Percentiles rank a stretch among this genome's conserved stretches.
Conservation (phyloP, 1,284 basidiomycete genomes). For the Pseudozyma sp. region DNA sequence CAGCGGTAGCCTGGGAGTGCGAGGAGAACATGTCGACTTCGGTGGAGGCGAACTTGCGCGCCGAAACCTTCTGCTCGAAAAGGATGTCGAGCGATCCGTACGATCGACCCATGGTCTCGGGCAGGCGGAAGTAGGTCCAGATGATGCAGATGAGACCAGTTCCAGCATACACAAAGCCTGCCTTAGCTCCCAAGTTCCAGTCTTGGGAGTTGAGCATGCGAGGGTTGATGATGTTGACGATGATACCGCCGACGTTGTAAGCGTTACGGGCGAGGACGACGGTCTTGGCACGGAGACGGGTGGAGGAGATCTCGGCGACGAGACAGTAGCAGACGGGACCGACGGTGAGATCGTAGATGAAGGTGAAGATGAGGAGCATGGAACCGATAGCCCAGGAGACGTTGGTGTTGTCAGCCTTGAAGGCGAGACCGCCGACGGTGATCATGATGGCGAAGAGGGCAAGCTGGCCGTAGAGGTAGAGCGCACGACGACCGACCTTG, state of each 20-base stretch:
- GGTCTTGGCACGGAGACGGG: constrained; percentile 72
- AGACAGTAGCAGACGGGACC: constrained; percentile 71
- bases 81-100: constrained; percentile 71
- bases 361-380: constrained; percentile 71
- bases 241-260: constrained; percentile 68
- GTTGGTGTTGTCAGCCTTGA: constrained; percentile 30
- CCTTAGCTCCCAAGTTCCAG: constrained; percentile 71
- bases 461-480: constrained; percentile 71
- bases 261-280: constrained; percentile 72
- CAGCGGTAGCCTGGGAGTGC: constrained; percentile 18
- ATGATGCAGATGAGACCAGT: constrained; percentile 69
- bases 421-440: constrained; percentile 71
- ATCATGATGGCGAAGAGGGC: constrained; percentile 70
- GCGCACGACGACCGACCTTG: constrained; percentile 69
- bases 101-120: constrained; percentile 70
- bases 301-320: constrained; percentile 71
- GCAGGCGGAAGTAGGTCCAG: constrained; percentile 68
- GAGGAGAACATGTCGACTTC: constrained; percentile 61
- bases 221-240: constrained; percentile 71
- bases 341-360: constrained; percentile 69
- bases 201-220: constrained; percentile 69
- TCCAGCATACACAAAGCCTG: constrained; percentile 70
- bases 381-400: constrained; percentile 69
- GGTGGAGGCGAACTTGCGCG: constrained; percentile 68
- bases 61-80: constrained; percentile 67